Conservation (phyloP, 805 yeast species). For the Ogataea minuta region DNA sequence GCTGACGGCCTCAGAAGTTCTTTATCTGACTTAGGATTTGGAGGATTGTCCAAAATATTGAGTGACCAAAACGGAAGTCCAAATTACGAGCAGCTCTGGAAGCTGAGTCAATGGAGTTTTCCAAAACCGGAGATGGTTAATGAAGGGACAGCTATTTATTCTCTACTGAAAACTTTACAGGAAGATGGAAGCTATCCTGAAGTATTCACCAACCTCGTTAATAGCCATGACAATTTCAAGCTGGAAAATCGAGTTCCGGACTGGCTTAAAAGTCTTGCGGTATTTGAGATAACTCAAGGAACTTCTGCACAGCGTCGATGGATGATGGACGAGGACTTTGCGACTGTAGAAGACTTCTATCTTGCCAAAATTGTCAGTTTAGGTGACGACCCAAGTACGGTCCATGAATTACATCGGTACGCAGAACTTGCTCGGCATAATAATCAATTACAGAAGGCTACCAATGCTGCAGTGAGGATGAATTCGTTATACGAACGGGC, state of each 20-base stretch:
- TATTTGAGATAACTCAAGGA: constrained; percentile 2
- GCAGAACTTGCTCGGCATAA: constrained; percentile 40
- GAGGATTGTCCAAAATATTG: constrained; percentile 50
- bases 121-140: constrained; percentile 43
- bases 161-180: constrained; percentile 41
- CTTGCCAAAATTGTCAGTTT: constrained; percentile 1
- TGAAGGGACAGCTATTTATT: constrained; percentile 50
- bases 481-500: constrained; percentile 35
- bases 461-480: constrained; percentile 47
- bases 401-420: constrained; percentile 41
- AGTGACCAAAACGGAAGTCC: constrained; percentile 24
- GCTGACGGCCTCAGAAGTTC: background rate
- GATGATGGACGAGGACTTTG: constrained; percentile 2
- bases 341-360: constrained; percentile 1
- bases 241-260: background rate
- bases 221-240: background rate
- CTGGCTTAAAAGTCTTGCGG: constrained; percentile 6
- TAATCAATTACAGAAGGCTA: constrained; percentile 46
- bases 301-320: background rate
- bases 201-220: constrained; percentile 1
- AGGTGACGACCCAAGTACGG: background rate
- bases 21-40: constrained; percentile 50
- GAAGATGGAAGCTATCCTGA: background rate
- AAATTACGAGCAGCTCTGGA: constrained; percentile 69
- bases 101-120: constrained; percentile 72